Evolutionary conservation across 306 rosid genomes (phyloP).

Genomic region (Lathyrus tuberosus): DNA sequence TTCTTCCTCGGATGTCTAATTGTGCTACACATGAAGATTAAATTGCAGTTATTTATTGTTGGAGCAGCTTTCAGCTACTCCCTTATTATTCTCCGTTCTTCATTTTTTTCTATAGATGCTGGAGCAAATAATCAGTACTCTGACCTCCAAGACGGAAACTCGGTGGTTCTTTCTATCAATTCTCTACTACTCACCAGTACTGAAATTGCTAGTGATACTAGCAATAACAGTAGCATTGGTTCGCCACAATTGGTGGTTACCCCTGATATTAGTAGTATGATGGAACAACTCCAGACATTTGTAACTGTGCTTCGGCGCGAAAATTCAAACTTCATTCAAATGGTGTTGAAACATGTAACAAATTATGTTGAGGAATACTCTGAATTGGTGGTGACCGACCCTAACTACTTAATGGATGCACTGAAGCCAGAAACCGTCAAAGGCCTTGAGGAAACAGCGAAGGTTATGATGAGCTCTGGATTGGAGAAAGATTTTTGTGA

Average conservation of each 20-base stretch:
- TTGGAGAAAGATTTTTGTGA: constrained; percentile 51
- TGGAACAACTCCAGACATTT: neutral
- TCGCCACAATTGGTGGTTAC: neutral
- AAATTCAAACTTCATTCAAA: neutral
- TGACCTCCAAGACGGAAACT: neutral
- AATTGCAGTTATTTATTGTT: too few species aligned
- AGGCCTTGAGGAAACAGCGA: constrained; percentile 66
- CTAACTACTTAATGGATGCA: constrained; percentile 60
- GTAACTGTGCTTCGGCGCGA: neutral
- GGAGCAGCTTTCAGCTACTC: too few species aligned
- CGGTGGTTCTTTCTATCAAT: neutral
- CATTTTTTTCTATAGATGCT: neutral
- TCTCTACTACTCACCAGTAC: neutral
- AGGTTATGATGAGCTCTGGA: constrained; percentile 66
- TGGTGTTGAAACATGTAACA: neutral
- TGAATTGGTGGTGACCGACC: neutral
- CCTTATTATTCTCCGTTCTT: too few species aligned
- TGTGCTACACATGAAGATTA: too few species aligned
- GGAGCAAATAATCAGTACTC: too few species aligned
- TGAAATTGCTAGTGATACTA: neutral
- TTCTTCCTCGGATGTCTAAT: too few species aligned
- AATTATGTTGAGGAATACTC: neutral
- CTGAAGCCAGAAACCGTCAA: constrained; percentile 56
- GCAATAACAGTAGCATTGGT: neutral
- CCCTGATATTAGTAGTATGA: neutral